Evolutionary conservation across 495 filamentous ascomycete genomes (phyloP).

Genomic region (Aspergillus homomorphus): DNA sequence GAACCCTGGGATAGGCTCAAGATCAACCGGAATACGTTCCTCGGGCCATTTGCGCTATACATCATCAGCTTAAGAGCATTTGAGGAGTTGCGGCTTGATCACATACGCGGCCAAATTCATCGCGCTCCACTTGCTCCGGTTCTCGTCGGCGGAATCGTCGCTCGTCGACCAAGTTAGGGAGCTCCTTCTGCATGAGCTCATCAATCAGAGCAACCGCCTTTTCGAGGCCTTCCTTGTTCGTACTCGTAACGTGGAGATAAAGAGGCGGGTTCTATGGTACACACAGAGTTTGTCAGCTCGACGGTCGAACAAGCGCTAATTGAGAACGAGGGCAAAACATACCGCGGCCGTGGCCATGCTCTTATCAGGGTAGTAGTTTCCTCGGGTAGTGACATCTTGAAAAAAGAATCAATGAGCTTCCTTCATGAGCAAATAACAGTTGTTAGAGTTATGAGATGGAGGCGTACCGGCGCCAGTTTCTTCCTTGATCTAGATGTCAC

Average conservation of each 20-base stretch:
- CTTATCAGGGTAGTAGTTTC: conserved; percentile 94
- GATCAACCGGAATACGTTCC: conserved; percentile 82
- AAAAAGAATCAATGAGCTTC: conserved; percentile 58
- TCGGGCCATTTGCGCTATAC: conserved; percentile 96
- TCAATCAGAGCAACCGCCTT: conserved; percentile 81
- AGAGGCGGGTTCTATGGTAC: conserved; percentile 81
- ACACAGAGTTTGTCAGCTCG: neutral
- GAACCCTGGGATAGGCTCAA: conserved; percentile 92
- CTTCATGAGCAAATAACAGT: conserved; percentile 47
- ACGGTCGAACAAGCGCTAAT: neutral
- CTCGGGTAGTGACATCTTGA: conserved; percentile 98
- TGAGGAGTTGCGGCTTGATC: neutral
- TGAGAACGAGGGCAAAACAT: conserved; percentile 34
- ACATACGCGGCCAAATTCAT: conserved; percentile 87
- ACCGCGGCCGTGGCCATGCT: conserved; percentile 92
- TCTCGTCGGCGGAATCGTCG: conserved; percentile 87
- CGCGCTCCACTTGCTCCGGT: conserved; percentile 86
- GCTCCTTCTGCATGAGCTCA: conserved; percentile 92
- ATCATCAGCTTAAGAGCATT: conserved; percentile 21
- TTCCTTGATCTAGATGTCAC: conserved; percentile 98
- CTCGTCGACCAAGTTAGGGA: conserved; percentile 94
- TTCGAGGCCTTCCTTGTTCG: conserved; percentile 85
- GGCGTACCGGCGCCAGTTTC: conserved; percentile 99
- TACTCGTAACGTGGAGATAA: conserved; percentile 93
- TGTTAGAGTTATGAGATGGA: conserved; percentile 45